Evolutionary conservation across 305 asterid species (phyloP).

Genomic region (Fraxinus nigra): DNA sequence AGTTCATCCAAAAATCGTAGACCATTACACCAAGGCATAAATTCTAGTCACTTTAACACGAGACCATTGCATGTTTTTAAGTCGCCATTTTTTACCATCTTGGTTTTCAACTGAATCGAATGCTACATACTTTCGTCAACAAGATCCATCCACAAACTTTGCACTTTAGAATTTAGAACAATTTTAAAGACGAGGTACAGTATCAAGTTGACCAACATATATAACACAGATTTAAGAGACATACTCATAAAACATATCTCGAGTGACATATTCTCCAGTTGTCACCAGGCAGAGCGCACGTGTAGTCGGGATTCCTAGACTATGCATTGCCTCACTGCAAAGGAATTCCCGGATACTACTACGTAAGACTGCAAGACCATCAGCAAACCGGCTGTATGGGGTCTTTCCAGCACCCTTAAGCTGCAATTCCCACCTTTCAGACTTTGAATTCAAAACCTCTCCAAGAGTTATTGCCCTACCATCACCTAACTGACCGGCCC

Average conservation of each 20-base stretch:
- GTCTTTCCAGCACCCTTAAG: conserved; percentile 98
- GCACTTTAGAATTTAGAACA: conserved; percentile 1
- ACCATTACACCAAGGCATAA: neutral
- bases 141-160: neutral
- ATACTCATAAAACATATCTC: conserved; percentile 99
- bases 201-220: neutral
- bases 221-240: conserved; percentile 20
- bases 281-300: conserved; percentile 89
- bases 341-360: conserved; percentile 96
- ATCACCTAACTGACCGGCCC: conserved; percentile 99
- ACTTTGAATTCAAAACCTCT: conserved; percentile 69
- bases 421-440: conserved; percentile 93
- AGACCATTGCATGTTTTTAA: neutral
- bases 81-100: neutral
- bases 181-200: neutral
- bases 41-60: neutral
- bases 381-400: conserved; percentile 99
- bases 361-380: conserved; percentile 96
- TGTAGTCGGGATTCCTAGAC: conserved; percentile 92
- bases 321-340: conserved; percentile 97
- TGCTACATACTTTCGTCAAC: neutral
- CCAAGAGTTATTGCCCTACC: conserved; percentile 97
- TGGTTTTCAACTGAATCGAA: neutral
- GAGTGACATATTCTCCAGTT: conserved; percentile 75
- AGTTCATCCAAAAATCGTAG: conserved; percentile 12